Percentiles rank a stretch among this genome's conserved stretches.
phyloP scores from a whole-genome alignment of 805 yeast genomes.

The Maudiozyma pseudohumilis region DNA sequence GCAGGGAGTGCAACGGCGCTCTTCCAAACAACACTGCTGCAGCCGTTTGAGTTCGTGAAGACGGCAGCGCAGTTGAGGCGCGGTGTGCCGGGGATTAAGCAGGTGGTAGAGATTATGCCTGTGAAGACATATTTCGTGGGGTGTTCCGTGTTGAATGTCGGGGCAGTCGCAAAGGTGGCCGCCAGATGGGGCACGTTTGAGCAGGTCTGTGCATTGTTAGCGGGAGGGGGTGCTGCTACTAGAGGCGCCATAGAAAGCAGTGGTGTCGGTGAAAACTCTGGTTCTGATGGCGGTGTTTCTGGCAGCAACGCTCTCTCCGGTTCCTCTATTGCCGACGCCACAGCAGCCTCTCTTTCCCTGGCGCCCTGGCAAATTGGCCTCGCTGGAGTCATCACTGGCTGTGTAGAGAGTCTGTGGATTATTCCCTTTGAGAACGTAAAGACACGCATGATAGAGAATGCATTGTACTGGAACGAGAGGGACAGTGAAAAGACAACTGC shows the following conservation, averaged over 20 bases:
- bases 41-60: conserved; percentile 64
- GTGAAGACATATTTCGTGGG: conserved; percentile 43
- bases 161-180: conserved; percentile 62
- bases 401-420: conserved; percentile 69
- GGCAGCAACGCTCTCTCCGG: too few relatives aligned
- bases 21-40: conserved; percentile 51
- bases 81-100: conserved; percentile 12
- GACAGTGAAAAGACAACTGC: not conserved
- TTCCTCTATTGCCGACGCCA: too few relatives aligned
- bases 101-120: conserved; percentile 7
- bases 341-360: too few relatives aligned
- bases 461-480: conserved; percentile 26
- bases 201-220: conserved; percentile 53
- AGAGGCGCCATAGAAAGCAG: too few relatives aligned
- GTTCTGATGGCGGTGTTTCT: too few relatives aligned
- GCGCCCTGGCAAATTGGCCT: conserved; percentile 73
- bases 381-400: conserved; percentile 79
- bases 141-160: conserved; percentile 64
- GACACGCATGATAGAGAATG: conserved; percentile 68
- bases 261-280: too few relatives aligned
- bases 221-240: conserved; percentile 36
- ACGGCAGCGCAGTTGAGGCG: conserved; percentile 54
- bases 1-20: conserved; percentile 47
- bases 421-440: conserved; percentile 88
- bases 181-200: conserved; percentile 70